These are phyloP conservation scores for Neurospora sp. DNA, from an alignment of 2,329 filamentous ascomycete genomes.

Conservation along the genomic window DNA sequence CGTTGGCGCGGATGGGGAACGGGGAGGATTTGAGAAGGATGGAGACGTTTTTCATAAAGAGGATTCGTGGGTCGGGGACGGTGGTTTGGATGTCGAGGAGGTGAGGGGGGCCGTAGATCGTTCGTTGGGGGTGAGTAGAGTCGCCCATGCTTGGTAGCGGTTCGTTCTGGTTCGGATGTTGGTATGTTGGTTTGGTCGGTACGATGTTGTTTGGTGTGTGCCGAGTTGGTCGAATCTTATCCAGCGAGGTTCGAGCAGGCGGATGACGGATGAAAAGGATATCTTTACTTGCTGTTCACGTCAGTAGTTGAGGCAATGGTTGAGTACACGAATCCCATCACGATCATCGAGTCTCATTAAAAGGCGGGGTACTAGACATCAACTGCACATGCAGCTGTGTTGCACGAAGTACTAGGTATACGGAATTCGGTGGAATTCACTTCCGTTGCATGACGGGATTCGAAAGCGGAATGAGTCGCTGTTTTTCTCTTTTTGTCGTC, in stretches of 20 bases:
- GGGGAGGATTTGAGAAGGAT: conserved; percentile 18
- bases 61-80: conserved; percentile 11
- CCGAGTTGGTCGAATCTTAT: neutral
- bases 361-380: neutral
- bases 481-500: neutral
- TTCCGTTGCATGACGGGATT: neutral
- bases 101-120: neutral
- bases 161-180: neutral
- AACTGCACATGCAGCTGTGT: neutral
- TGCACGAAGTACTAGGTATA: neutral
- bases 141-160: neutral
- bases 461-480: neutral
- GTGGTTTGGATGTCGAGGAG: conserved; percentile 14
- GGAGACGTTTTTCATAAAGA: conserved; percentile 20
- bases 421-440: neutral
- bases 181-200: neutral
- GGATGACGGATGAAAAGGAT: neutral
- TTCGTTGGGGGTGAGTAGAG: neutral
- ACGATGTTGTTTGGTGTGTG: too few relatives aligned
- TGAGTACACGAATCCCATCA: neutral
- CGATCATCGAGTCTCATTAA: neutral
- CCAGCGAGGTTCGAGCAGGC: neutral
- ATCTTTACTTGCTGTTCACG: neutral
- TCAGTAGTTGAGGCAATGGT: neutral
- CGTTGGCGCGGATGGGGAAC: conserved; percentile 21